phyloP scores from a whole-genome alignment of 1,284 basidiomycete genomes.

The Schizophyllum commune region DNA sequence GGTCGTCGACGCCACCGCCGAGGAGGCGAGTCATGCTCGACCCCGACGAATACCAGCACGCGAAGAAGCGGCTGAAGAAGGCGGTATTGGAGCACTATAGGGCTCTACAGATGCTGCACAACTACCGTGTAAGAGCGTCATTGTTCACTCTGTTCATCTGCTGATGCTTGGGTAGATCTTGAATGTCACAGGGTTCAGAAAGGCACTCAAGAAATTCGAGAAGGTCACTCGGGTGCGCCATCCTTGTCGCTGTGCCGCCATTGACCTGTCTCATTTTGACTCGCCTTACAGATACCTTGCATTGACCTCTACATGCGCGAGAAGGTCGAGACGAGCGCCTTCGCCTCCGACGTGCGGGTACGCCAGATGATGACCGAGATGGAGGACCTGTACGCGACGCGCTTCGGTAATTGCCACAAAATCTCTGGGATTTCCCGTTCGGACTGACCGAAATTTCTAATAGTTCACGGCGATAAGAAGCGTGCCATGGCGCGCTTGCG shows the following conservation, averaged over 20 bases:
- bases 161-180: conserved; percentile 49
- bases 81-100: conserved; percentile 85
- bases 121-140: conserved; percentile 67
- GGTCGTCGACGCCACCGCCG: background rate
- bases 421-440: background rate
- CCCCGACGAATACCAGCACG: conserved; percentile 76
- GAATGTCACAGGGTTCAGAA: conserved; percentile 87
- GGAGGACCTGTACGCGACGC: conserved; percentile 64
- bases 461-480: conserved; percentile 84
- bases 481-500: conserved; percentile 68
- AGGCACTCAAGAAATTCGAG: conserved; percentile 91
- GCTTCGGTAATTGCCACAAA: conserved; percentile 55
- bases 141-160: background rate
- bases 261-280: too few species aligned
- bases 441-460: background rate
- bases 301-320: conserved; percentile 73
- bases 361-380: conserved; percentile 65
- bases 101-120: conserved; percentile 74
- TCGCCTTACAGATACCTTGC: too few species aligned
- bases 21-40: conserved; percentile 25
- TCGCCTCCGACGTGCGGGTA: conserved; percentile 57
- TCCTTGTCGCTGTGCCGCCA: background rate
- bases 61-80: conserved; percentile 76
- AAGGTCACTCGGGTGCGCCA: conserved; percentile 69
- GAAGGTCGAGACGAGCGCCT: conserved; percentile 58